phyloP scores from a whole-genome alignment of 306 rosid species.

The Trifolium subterraneum region DNA sequence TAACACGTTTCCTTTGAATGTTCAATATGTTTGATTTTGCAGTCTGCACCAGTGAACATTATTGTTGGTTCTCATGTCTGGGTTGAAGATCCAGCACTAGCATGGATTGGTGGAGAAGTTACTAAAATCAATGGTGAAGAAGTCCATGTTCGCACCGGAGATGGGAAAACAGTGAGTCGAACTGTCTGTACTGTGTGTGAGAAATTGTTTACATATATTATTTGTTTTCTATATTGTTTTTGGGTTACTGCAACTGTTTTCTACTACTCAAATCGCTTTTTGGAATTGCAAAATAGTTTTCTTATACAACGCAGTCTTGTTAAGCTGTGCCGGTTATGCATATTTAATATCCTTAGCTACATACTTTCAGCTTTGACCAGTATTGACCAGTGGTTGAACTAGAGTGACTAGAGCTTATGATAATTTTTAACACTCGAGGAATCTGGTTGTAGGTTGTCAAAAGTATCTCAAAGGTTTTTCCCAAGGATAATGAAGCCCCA shows the following conservation, averaged over 20 bases:
- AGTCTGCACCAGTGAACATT: conserved; percentile 95
- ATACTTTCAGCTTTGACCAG: conserved; percentile 1
- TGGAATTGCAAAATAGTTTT: background rate
- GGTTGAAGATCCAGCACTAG: conserved; percentile 89
- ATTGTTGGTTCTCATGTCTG: conserved; percentile 99
- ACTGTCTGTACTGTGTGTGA: conserved; percentile 26
- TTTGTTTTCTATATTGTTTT: conserved; percentile 36
- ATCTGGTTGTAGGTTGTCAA: conserved; percentile 69
- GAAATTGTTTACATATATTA: conserved; percentile 29
- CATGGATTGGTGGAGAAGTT: conserved; percentile 98
- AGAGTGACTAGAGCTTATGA: background rate
- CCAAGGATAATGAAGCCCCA: conserved; percentile 94
- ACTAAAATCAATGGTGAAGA: conserved; percentile 77
- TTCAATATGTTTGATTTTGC: conserved; percentile 48
- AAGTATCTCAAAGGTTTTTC: conserved; percentile 87
- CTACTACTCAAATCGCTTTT: conserved; percentile 17
- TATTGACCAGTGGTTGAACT: conserved; percentile 3
- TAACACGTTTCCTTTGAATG: conserved; percentile 36
- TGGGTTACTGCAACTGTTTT: conserved; percentile 25
- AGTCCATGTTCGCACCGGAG: conserved; percentile 67
- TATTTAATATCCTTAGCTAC: conserved; percentile 31
- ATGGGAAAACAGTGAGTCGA: conserved; percentile 81
- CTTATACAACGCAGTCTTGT: conserved; percentile 29
- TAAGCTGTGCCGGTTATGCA: conserved; percentile 8
- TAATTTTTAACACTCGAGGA: conserved; percentile 41